Evolutionary conservation across 257 asterid genomes (phyloP).

Genomic region (Petunia secreta): DNA sequence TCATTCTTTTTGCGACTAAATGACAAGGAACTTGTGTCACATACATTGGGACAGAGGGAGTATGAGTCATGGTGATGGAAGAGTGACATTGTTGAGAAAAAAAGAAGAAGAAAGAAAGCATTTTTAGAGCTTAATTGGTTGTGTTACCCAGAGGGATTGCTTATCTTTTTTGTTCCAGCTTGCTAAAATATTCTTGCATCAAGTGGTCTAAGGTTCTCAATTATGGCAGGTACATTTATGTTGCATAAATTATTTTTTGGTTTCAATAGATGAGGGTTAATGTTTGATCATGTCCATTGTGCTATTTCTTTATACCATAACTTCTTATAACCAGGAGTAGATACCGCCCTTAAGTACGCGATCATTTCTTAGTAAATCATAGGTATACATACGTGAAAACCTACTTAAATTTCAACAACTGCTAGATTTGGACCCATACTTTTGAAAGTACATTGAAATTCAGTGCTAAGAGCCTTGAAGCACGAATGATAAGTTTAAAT

Average conservation of each 20-base stretch:
- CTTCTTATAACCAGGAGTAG: neutral
- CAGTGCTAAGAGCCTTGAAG: too few species aligned
- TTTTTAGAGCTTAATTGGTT: neutral
- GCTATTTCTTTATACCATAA: neutral
- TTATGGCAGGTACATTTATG: neutral
- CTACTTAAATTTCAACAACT: too few species aligned
- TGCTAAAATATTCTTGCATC: neutral
- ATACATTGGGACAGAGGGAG: too few species aligned
- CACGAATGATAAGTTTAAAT: too few species aligned
- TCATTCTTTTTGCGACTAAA: too few species aligned
- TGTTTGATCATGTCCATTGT: neutral
- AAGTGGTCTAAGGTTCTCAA: neutral
- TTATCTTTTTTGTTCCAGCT: neutral
- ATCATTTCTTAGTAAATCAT: too few species aligned
- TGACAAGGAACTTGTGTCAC: too few species aligned
- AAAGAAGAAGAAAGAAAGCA: neutral
- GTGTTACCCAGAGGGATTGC: too few species aligned
- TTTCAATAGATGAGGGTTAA: slow-evolving; percentile 1
- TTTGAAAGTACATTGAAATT: too few species aligned
- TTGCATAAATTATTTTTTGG: neutral
- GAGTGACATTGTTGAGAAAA: neutral
- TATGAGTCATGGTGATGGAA: neutral
- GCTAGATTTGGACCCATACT: too few species aligned
- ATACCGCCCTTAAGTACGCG: too few species aligned
- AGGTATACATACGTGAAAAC: too few species aligned